phyloP scores from a whole-genome alignment of 176 grass and related monocot genomes.

The Carex littledalei region DNA sequence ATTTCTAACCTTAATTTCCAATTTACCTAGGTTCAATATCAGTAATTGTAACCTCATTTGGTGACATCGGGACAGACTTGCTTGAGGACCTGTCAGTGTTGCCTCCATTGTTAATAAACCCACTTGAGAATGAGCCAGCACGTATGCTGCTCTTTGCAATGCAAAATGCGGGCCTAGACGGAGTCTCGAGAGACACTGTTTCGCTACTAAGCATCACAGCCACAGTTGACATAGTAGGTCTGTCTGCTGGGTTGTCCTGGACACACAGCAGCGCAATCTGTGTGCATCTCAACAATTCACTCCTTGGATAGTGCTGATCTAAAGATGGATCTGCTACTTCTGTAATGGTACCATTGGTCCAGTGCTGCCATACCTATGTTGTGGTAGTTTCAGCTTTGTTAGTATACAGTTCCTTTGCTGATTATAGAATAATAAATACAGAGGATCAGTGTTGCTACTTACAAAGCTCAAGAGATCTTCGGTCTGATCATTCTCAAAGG shows the following conservation, averaged over 20 bases:
- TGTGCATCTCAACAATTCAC: conserved; percentile 28
- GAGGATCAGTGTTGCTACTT: neutral
- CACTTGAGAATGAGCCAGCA: neutral
- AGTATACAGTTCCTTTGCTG: neutral
- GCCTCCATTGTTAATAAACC: neutral
- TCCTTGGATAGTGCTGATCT: neutral
- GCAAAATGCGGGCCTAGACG: conserved; percentile 27
- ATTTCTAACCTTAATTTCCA: neutral
- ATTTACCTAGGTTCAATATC: conserved; percentile 32
- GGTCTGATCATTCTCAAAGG: neutral
- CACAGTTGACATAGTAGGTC: conserved; percentile 28
- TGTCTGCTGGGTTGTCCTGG: conserved; percentile 21
- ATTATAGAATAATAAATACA: neutral
- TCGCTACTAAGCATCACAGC: conserved; percentile 30
- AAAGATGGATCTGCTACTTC: conserved; percentile 25
- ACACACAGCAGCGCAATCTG: conserved; percentile 29
- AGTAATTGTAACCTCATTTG: conserved; percentile 36
- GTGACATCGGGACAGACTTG: neutral
- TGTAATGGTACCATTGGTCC: neutral
- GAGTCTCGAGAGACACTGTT: conserved; percentile 20
- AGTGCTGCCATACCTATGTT: conserved; percentile 28
- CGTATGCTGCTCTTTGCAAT: neutral
- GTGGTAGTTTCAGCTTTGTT: neutral
- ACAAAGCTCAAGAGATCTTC: conserved; percentile 32
- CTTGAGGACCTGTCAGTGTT: neutral